These are phyloP conservation scores for Fomes fomentarius DNA, from an alignment of 1,284 basidiomycete species.

Conservation along the genomic window DNA sequence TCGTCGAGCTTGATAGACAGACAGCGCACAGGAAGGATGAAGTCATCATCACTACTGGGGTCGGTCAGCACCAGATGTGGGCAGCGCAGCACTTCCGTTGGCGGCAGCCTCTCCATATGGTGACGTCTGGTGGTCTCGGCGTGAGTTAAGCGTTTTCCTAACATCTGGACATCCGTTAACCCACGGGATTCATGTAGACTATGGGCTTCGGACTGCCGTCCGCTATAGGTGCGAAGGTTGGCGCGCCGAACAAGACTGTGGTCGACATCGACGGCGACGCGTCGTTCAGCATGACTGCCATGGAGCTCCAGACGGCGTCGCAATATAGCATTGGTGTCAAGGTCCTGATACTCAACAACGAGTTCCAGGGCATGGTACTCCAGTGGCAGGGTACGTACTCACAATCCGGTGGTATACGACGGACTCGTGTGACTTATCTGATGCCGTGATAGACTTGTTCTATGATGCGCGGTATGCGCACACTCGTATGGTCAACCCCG, in stretches of 20 bases:
- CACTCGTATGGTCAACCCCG: conserved; percentile 92
- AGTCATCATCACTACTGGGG: conserved; percentile 90
- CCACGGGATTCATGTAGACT: conserved; percentile 58
- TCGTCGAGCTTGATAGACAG: conserved; percentile 88
- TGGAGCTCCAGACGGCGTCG: conserved; percentile 95
- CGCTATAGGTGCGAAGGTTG: conserved; percentile 96
- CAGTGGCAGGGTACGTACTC: conserved; percentile 96
- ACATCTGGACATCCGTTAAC: neutral
- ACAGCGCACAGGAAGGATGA: conserved; percentile 78
- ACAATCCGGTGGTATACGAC: too few relatives aligned
- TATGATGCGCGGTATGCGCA: conserved; percentile 95
- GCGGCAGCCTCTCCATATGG: conserved; percentile 86
- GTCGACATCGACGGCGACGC: conserved; percentile 98
- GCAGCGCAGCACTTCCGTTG: conserved; percentile 95
- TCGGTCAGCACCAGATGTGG: conserved; percentile 99
- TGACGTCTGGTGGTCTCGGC: conserved; percentile 96
- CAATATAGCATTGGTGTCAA: conserved; percentile 96
- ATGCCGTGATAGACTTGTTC: conserved; percentile 74
- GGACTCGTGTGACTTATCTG: too few relatives aligned
- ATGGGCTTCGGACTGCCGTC: conserved; percentile 98
- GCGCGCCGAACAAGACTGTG: conserved; percentile 91
- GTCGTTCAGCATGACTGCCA: conserved; percentile 98
- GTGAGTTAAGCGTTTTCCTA: conserved; percentile 47
- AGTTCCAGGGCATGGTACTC: conserved; percentile 97
- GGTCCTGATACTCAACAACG: conserved; percentile 88